Conservation (phyloP, 208 protist species). For the Crithidia thermophila region DNA sequence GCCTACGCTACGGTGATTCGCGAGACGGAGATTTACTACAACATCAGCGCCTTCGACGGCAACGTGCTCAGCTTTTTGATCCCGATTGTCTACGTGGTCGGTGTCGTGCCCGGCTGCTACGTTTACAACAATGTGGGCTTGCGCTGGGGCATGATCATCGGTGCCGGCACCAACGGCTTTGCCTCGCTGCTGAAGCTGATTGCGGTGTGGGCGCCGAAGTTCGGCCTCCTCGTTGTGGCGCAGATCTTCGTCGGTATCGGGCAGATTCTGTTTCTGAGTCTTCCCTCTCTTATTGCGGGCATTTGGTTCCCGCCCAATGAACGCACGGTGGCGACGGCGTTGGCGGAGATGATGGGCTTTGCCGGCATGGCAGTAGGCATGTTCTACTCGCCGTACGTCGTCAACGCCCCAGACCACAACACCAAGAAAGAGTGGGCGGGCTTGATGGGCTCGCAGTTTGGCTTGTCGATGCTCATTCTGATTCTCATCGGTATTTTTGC, state of each 20-base stretch:
- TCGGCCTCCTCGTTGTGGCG: constrained; percentile 36
- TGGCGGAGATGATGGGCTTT: constrained; percentile 46
- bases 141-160: constrained; percentile 43
- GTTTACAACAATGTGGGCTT: constrained; percentile 53
- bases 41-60: constrained; percentile 32
- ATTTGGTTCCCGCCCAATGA: constrained; percentile 57
- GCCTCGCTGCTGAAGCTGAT: constrained; percentile 46
- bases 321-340: constrained; percentile 50
- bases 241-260: constrained; percentile 42
- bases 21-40: constrained; percentile 39
- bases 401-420: constrained; percentile 34
- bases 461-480: constrained; percentile 26
- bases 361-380: constrained; percentile 64
- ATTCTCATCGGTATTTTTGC: constrained; percentile 24
- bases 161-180: constrained; percentile 28
- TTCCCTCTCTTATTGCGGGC: constrained; percentile 44
- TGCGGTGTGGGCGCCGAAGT: constrained; percentile 37
- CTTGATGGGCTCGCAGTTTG: constrained; percentile 42
- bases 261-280: constrained; percentile 45
- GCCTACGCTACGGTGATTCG: constrained; percentile 44
- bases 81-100: constrained; percentile 43
- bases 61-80: constrained; percentile 49
- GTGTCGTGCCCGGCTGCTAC: constrained; percentile 40
- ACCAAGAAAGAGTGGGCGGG: constrained; percentile 25
- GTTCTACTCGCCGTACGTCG: constrained; percentile 57